Conservation (phyloP, 192 early-diverging fungal genomes). For the Mortierella claussenii region DNA sequence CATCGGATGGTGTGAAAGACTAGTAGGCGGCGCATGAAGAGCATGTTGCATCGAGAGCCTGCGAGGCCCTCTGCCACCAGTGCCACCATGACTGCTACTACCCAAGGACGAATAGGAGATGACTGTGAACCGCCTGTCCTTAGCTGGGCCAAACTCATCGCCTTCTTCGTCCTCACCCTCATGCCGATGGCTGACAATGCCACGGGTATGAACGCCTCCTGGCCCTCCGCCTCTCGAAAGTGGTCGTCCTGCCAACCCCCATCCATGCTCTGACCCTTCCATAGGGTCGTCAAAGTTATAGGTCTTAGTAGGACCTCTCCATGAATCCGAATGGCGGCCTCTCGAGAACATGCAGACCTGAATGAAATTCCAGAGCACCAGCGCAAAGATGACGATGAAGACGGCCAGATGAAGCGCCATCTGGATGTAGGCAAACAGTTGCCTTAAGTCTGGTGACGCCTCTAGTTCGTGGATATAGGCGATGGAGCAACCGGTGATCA, state of each 20-base stretch:
- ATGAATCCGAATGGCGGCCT: conserved; percentile 15
- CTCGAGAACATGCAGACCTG: conserved; percentile 41
- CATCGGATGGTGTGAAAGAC: background rate
- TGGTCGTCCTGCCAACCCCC: conserved; percentile 26
- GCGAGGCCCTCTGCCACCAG: background rate
- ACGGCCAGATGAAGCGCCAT: conserved; percentile 54
- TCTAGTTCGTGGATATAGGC: conserved; percentile 42
- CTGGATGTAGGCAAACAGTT: conserved; percentile 58
- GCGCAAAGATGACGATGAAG: conserved; percentile 54
- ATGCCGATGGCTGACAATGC: background rate
- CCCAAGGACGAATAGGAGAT: conserved; percentile 35
- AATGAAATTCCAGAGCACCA: conserved; percentile 38
- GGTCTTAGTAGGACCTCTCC: conserved; percentile 39
- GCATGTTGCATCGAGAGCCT: conserved; percentile 24
- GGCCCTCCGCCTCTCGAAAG: background rate
- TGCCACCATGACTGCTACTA: conserved; percentile 8
- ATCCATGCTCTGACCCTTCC: conserved; percentile 11
- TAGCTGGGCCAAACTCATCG: background rate
- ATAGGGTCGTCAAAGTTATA: conserved; percentile 43
- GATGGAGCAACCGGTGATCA: conserved; percentile 54
- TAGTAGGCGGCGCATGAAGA: conserved; percentile 1
- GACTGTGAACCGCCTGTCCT: conserved; percentile 28
- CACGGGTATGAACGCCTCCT: conserved; percentile 4
- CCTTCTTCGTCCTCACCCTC: conserved; percentile 12
- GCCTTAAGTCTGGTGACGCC: conserved; percentile 19